These are phyloP conservation scores for Coniochaeta prunicola DNA, from an alignment of 2,329 filamentous ascomycete species.

Conservation along the genomic window DNA sequence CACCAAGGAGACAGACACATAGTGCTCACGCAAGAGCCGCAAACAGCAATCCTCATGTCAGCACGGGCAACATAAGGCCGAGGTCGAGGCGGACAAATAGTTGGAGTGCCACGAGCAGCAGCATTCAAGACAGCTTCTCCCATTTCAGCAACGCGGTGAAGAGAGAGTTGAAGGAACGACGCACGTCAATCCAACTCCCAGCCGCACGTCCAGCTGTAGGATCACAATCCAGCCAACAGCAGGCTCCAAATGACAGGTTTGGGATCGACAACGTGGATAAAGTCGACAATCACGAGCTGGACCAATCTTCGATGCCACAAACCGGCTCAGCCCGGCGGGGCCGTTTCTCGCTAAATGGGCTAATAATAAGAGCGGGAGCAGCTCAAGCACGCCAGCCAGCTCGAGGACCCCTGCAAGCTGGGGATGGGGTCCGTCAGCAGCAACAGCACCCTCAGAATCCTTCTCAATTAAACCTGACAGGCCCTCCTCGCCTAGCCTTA, in stretches of 20 bases:
- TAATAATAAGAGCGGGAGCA: not conserved
- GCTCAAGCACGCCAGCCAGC: not conserved
- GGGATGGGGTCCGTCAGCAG: not conserved
- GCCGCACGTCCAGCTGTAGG: not conserved
- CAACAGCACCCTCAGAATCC: not conserved
- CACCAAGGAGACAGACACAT: not conserved
- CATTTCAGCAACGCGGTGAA: not conserved
- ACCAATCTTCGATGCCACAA: not conserved
- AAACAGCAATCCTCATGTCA: not conserved
- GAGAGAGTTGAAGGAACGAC: not conserved
- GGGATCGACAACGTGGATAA: not conserved
- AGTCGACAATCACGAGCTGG: not conserved
- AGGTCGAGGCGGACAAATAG: not conserved
- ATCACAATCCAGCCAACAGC: not conserved
- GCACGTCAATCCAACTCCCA: not conserved
- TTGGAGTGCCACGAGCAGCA: slow-evolving; percentile 13
- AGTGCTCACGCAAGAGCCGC: not conserved
- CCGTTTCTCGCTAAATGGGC: slow-evolving; percentile 1
- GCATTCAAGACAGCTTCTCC: slow-evolving; percentile 1
- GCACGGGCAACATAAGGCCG: not conserved
- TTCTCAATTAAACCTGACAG: not conserved
- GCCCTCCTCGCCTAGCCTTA: slow-evolving; percentile 2
- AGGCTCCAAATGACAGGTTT: not conserved
- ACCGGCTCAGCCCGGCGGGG: slow-evolving; percentile 1
- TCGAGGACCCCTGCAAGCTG: not conserved